Percentiles rank a stretch among this genome's conserved stretches.
These are phyloP conservation scores for Magnolia officinalis DNA, from an alignment of 164 flowering plant species.

Conservation along the genomic window DNA sequence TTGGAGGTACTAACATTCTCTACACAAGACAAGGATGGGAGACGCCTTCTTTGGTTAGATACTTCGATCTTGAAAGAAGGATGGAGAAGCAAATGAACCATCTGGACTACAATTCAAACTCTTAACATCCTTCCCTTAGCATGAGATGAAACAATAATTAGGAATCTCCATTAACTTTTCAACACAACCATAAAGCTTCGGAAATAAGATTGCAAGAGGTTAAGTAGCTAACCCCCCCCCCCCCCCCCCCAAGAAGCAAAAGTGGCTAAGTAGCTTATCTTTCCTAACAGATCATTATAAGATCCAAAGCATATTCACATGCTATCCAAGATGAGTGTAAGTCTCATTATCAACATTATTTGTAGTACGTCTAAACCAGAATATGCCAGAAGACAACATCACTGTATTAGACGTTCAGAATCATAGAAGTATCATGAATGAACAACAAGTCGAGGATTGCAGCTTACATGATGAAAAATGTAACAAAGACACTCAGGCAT, in stretches of 20 bases:
- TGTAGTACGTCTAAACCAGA: neutral
- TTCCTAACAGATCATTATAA: neutral
- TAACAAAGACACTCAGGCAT: slow-evolving; percentile 98
- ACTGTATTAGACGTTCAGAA: neutral
- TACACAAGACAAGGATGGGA: neutral
- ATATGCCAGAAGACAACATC: neutral
- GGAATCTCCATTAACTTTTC: neutral
- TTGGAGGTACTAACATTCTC: too few relatives aligned
- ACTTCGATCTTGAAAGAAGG: neutral
- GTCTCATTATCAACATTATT: neutral
- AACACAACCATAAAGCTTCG: too few relatives aligned
- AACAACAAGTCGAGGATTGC: slow-evolving; percentile 6
- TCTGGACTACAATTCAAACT: neutral
- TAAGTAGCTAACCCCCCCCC: too few relatives aligned
- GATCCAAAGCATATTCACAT: neutral
- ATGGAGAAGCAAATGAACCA: neutral
- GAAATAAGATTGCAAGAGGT: too few relatives aligned
- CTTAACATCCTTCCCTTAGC: neutral
- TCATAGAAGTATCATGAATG: neutral
- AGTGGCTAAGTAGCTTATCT: neutral
- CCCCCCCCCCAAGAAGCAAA: neutral
- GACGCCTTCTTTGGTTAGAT: neutral
- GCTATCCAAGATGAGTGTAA: neutral
- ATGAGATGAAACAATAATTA: neutral
- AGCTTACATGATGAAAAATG: slow-evolving; percentile 91